Base-by-base conservation (phyloP, 1,139 yeast genomes). In the Sugiyamaella novakii region DNA sequence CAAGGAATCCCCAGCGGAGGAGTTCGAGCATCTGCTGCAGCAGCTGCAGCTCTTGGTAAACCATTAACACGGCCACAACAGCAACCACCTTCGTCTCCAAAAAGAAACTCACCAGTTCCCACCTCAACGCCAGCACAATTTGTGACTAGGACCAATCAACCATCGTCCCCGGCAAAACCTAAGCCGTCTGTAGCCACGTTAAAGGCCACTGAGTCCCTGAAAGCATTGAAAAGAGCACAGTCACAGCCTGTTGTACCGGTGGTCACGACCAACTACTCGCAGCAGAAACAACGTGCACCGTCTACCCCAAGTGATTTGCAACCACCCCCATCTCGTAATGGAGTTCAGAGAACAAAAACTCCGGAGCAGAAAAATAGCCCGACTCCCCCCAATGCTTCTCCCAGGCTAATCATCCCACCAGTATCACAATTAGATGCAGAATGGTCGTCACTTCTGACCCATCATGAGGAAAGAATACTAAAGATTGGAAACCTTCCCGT, bases 401-500 rank as follows among this genome's bases (percentile, higher is more conserved):
- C 43, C 12, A 39, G 29, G 10, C 27, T 34, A 15, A 79, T 77
- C n/a, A 73, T 78, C 1, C 74, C 82, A 1, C 81, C 87, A 1
- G 67, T 79, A 62, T 73, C 82, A 0, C 71, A 79, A 14, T 62
- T 83, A 2, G 96, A 88, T 59, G 69, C 79, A 19, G 84, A 86
- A 25, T 88, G 92, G 88, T 74, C 79, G 10, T 69, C 73, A 38
- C 78, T 76, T 56, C 71, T 89, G 52, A 71, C 69, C 11, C 80
- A 79, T 58, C 71, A 78, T 1, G 83, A 84, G 46, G 98, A 91
- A 66, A 74, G 95, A 49, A 76, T 89, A 1, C 58, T 88, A 45
- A 80, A 80, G 54, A 76, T 79, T 15, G 96, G 94, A 0, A 71
- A 72, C 19, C 67, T 80, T 3, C 60, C 64, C 46, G 42, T 44